phyloP scores from a whole-genome alignment of 1,139 yeast species.

The Yamadazyma mexicana region DNA sequence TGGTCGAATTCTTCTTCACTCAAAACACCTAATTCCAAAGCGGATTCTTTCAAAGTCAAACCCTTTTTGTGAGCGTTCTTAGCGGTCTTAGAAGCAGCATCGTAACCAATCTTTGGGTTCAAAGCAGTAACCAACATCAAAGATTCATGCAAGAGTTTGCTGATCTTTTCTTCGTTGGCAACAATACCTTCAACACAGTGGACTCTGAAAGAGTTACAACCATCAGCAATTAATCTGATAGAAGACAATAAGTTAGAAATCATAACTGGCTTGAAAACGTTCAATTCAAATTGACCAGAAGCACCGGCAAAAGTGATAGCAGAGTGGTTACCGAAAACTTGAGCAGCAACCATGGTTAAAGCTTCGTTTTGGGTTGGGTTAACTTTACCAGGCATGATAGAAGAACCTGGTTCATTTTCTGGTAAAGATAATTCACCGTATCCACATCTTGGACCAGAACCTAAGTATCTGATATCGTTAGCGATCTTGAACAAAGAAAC shows the following conservation, averaged over 20 bases:
- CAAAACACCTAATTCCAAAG: slow-evolving; percentile 85
- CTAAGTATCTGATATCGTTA: slow-evolving; percentile 95
- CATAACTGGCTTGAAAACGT: slow-evolving; percentile 97
- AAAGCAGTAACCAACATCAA: slow-evolving; percentile 97
- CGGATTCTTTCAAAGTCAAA: slow-evolving; percentile 89
- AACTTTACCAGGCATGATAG: slow-evolving; percentile 99
- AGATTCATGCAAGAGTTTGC: slow-evolving; percentile 86
- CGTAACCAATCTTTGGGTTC: slow-evolving; percentile 98
- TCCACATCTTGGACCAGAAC: slow-evolving; percentile 99
- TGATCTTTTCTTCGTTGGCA: slow-evolving; percentile 87
- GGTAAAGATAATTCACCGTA: slow-evolving; percentile 95
- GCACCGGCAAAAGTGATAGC: slow-evolving; percentile 97
- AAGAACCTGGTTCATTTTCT: slow-evolving; percentile 98
- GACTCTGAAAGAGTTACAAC: slow-evolving; percentile 81
- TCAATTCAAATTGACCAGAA: slow-evolving; percentile 96
- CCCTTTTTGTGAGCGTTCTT: slow-evolving; percentile 99
- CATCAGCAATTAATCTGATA: slow-evolving; percentile 86
- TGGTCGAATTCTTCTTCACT: slow-evolving; percentile 83
- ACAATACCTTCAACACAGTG: slow-evolving; percentile 93
- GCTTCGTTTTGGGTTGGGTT: slow-evolving; percentile 99
- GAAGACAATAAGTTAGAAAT: slow-evolving; percentile 87
- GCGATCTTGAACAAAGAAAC: slow-evolving; percentile 93
- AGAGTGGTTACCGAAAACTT: slow-evolving; percentile 95
- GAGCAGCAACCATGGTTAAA: slow-evolving; percentile 95
- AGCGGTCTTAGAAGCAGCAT: slow-evolving; percentile 94